Conservation (phyloP, 306 rosid genomes). For the Quillaja saponaria region DNA sequence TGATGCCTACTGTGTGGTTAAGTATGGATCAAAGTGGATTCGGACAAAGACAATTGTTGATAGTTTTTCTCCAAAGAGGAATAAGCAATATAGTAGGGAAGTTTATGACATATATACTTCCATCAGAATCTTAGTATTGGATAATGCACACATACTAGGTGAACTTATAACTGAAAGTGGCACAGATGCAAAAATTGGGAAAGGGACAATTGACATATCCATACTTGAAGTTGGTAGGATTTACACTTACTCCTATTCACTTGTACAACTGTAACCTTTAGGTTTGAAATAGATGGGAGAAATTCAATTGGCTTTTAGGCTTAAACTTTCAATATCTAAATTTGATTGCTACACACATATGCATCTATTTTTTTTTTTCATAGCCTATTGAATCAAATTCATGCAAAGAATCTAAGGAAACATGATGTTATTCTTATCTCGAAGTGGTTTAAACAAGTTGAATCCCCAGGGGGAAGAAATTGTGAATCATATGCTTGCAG, state of each 20-base stretch:
- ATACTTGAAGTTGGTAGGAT: neutral
- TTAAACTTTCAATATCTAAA: neutral
- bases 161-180: neutral
- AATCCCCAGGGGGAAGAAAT: neutral
- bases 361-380: neutral
- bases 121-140: constrained; percentile 12
- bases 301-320: neutral
- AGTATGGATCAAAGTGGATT: constrained; percentile 24
- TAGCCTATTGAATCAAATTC: neutral
- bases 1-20: constrained; percentile 16
- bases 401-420: neutral
- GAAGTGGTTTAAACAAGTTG: neutral
- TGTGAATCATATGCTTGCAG: neutral
- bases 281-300: constrained; percentile 4
- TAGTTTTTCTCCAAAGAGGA: constrained; percentile 17
- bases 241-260: neutral
- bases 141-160: neutral
- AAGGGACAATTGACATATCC: neutral
- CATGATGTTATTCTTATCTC: neutral
- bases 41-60: constrained; percentile 5
- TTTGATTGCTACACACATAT: neutral
- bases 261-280: neutral
- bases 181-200: neutral
- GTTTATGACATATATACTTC: constrained; percentile 23
- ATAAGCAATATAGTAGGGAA: constrained; percentile 18